A percentile compares a stretch with the other conserved stretches of the same genome.
Evolutionary conservation across 2,329 filamentous ascomycete species (phyloP).

Genomic region (Blumeria graminis): DNA sequence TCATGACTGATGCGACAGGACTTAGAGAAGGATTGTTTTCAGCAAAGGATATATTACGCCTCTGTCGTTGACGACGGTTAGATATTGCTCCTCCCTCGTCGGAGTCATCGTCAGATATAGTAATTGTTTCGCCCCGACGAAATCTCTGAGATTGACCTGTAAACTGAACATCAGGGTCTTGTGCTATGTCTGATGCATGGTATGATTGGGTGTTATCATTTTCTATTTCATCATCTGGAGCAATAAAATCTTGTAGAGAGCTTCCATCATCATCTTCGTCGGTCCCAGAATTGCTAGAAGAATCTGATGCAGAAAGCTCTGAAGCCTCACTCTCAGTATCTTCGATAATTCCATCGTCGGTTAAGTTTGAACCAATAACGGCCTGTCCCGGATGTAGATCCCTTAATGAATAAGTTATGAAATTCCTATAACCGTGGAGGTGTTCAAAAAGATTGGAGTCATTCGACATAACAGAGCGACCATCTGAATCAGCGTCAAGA

Average conservation of each 20-base stretch:
- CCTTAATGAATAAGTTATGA: not conserved
- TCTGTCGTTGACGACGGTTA: slow-evolving; percentile 8
- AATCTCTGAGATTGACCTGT: not conserved
- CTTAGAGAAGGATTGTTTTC: slow-evolving; percentile 1
- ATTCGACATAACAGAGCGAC: slow-evolving; percentile 1
- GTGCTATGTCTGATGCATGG: not conserved
- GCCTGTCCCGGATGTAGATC: no score
- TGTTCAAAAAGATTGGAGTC: not conserved
- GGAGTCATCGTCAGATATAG: slow-evolving; percentile 13
- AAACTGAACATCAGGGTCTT: not conserved
- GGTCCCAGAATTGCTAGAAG: slow-evolving; percentile 5
- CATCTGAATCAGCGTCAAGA: slow-evolving; percentile 4
- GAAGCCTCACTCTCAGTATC: not conserved
- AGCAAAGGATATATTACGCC: slow-evolving; percentile 2
- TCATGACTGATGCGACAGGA: slow-evolving; percentile 6
- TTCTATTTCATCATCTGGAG: slow-evolving; percentile 7
- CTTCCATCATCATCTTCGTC: slow-evolving; percentile 12
- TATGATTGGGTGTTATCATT: slow-evolving; percentile 4
- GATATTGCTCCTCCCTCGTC: slow-evolving; percentile 14
- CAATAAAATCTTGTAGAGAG: slow-evolving; percentile 13
- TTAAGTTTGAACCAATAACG: not conserved
- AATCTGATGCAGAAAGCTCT: slow-evolving; percentile 1
- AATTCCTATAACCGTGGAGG: not conserved
- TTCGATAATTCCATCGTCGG: not conserved
- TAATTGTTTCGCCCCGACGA: slow-evolving; percentile 3